phyloP scores from a whole-genome alignment of 768 basidiomycete genomes.

The Dictyophora rubrovolvata region DNA sequence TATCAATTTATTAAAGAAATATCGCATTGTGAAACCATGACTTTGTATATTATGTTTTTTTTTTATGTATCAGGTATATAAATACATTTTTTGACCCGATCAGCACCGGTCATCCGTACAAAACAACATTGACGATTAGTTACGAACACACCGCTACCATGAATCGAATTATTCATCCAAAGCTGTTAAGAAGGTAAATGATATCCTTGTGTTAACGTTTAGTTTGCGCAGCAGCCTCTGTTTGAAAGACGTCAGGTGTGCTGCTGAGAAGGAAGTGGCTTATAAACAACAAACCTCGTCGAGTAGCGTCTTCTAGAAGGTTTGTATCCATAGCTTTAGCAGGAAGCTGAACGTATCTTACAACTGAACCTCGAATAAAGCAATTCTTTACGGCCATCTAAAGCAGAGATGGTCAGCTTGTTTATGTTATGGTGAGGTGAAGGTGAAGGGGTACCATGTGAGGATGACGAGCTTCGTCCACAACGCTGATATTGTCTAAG shows the following conservation, averaged over 20 bases:
- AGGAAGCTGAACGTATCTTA: slow-evolving; percentile 93
- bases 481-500: slow-evolving; percentile 84
- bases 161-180: too few species aligned
- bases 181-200: background rate
- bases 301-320: slow-evolving; percentile 89
- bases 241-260: background rate
- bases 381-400: slow-evolving; percentile 99
- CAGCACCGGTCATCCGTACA: background rate
- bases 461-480: slow-evolving; percentile 88
- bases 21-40: too few species aligned
- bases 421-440: background rate
- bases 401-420: background rate
- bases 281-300: slow-evolving; percentile 59
- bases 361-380: slow-evolving; percentile 97
- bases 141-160: too few species aligned
- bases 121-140: background rate
- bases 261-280: background rate
- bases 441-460: slow-evolving; percentile 64
- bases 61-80: background rate
- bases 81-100: background rate
- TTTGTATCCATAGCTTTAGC: slow-evolving; percentile 92
- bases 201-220: slow-evolving; percentile 22
- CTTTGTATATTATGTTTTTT: too few species aligned
- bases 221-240: slow-evolving; percentile 33
- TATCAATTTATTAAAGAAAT: slow-evolving; percentile 6